These are phyloP conservation scores for Amphirosellinia nigrospora DNA, from an alignment of 495 filamentous ascomycete species.

Conservation along the genomic window DNA sequence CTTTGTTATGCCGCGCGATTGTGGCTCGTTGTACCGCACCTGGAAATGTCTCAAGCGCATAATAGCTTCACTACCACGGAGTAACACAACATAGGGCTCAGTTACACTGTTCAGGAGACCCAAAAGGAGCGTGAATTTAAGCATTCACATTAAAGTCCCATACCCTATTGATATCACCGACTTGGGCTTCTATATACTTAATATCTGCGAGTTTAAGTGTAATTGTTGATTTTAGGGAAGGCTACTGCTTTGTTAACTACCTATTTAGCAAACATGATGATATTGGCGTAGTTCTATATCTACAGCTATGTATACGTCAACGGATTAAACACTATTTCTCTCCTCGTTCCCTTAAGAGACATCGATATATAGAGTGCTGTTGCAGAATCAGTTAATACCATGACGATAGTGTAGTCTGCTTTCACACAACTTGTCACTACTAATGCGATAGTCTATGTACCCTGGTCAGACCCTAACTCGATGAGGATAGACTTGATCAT, in stretches of 20 bases:
- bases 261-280: not conserved
- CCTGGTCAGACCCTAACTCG: conserved; percentile 16
- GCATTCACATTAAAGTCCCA: too few species aligned
- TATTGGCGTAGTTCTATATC: not conserved
- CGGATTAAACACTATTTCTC: not conserved
- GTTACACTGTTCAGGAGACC: too few species aligned
- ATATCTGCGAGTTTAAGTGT: not conserved
- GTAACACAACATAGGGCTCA: too few species aligned
- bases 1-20: too few species aligned
- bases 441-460: conserved; percentile 8
- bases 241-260: not conserved
- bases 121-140: too few species aligned
- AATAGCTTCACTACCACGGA: too few species aligned
- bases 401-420: conserved; percentile 16
- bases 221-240: not conserved
- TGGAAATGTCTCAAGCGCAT: too few species aligned
- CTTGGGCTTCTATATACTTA: not conserved
- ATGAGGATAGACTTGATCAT: conserved; percentile 13
- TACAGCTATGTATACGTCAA: not conserved
- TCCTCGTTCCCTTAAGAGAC: not conserved
- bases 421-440: conserved; percentile 12
- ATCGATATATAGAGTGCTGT: not conserved
- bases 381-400: not conserved
- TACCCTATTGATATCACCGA: not conserved
- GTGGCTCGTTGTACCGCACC: too few species aligned